A percentile compares a stretch with the other conserved stretches of the same genome.
Conservation (phyloP, 352 stramenopile species). For the Nothophytophthora sp. region DNA sequence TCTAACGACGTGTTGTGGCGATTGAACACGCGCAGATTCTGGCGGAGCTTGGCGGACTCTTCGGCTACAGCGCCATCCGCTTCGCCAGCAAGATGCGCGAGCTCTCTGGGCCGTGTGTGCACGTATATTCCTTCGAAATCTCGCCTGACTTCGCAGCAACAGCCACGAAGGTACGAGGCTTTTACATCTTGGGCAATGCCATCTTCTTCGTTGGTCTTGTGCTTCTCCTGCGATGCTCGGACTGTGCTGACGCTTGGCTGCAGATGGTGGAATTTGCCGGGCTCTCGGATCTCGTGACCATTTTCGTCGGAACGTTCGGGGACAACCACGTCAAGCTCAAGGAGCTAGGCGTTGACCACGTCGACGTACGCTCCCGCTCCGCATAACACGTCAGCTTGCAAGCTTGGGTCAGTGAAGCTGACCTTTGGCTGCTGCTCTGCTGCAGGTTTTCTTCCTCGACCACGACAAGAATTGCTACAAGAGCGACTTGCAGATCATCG, state of each 20-base stretch:
- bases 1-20: too few relatives aligned
- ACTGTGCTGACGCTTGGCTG: neutral
- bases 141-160: constrained; percentile 32
- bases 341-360: constrained; percentile 25
- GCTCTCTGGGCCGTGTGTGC: constrained; percentile 15
- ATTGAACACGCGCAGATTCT: constrained; percentile 32
- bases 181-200: too few relatives aligned
- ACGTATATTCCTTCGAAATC: constrained; percentile 54
- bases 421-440: neutral
- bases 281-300: constrained; percentile 28
- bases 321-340: constrained; percentile 28
- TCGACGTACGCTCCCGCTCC: constrained; percentile 23
- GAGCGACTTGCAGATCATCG: constrained; percentile 31
- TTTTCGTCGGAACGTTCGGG: constrained; percentile 37
- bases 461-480: constrained; percentile 37
- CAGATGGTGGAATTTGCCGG: constrained; percentile 36
- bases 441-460: constrained; percentile 42
- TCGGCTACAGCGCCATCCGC: constrained; percentile 47
- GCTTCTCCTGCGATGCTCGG: too few relatives aligned
- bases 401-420: too few relatives aligned
- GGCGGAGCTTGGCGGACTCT: constrained; percentile 38
- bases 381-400: neutral
- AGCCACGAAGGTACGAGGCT: constrained; percentile 39
- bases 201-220: too few relatives aligned
- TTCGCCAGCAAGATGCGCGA: constrained; percentile 36